Evolutionary conservation across 139 green algal genomes (phyloP).

Genomic region (Picochlorum sp.): DNA sequence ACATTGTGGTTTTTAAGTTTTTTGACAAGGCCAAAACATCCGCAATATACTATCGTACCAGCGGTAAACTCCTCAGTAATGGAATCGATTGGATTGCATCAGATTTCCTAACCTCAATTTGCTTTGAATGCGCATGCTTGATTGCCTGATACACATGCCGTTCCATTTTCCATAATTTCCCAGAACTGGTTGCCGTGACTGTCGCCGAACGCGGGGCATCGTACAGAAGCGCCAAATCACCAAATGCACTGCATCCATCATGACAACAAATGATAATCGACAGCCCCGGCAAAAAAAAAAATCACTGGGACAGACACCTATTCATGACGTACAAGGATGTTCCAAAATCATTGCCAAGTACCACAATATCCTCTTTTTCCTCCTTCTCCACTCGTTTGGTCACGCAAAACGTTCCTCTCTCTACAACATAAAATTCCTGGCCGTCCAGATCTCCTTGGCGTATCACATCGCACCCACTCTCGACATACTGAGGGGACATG

Average conservation of each 20-base stretch:
- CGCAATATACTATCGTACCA: slow-evolving; percentile 28
- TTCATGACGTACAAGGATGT: not conserved
- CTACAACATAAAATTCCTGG: slow-evolving; percentile 57
- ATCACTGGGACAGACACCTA: not conserved
- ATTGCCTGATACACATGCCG: slow-evolving; percentile 53
- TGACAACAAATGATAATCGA: not conserved
- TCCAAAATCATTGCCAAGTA: not conserved
- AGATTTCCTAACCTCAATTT: not conserved
- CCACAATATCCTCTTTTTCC: not conserved
- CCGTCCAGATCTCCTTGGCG: slow-evolving; percentile 45
- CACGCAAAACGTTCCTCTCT: slow-evolving; percentile 48
- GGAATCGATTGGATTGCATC: not conserved
- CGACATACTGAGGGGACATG: slow-evolving; percentile 49
- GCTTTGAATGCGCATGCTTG: not conserved
- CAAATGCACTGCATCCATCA: slow-evolving; percentile 60
- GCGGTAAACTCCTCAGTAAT: not conserved
- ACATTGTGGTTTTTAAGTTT: not conserved
- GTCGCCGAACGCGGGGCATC: slow-evolving; percentile 74
- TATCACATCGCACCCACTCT: slow-evolving; percentile 60
- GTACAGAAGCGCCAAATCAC: slow-evolving; percentile 92
- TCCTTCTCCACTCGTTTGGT: slow-evolving; percentile 11
- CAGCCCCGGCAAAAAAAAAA: not conserved
- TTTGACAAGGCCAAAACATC: no score
- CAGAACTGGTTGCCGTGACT: slow-evolving; percentile 53
- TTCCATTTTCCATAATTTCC: slow-evolving; percentile 76